Evolutionary conservation across 139 green algal species (phyloP).

Genomic region (Axilococcus clingmanii): DNA sequence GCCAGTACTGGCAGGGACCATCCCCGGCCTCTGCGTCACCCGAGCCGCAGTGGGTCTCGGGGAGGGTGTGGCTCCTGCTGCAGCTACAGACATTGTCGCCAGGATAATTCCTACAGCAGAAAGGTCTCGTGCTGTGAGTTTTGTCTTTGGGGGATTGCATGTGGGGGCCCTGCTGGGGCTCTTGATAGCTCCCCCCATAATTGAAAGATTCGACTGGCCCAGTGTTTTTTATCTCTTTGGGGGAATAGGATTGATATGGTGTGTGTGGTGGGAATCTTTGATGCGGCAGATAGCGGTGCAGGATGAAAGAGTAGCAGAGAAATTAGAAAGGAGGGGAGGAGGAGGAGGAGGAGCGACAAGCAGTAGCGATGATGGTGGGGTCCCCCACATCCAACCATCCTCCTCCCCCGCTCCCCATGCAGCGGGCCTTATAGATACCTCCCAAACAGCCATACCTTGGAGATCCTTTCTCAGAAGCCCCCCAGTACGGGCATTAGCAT

Average conservation of each 20-base stretch:
- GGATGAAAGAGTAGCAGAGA: slow-evolving; percentile 34
- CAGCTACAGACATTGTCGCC: slow-evolving; percentile 85
- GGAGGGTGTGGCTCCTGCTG: slow-evolving; percentile 81
- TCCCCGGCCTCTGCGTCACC: slow-evolving; percentile 63
- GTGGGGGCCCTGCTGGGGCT: slow-evolving; percentile 80
- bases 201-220: slow-evolving; percentile 71
- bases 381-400: background rate
- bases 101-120: slow-evolving; percentile 54
- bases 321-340: background rate
- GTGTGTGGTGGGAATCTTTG: slow-evolving; percentile 61
- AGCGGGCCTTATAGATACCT: background rate
- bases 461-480: slow-evolving; percentile 63
- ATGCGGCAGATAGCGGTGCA: slow-evolving; percentile 19
- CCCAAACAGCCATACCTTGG: slow-evolving; percentile 50
- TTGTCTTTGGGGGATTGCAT: slow-evolving; percentile 90
- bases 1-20: slow-evolving; percentile 46
- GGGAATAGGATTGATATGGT: slow-evolving; percentile 68
- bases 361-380: background rate
- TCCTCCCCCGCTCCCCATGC: background rate
- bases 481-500: slow-evolving; percentile 70
- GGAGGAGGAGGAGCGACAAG: background rate
- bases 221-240: slow-evolving; percentile 84
- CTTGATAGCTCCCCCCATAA: slow-evolving; percentile 59
- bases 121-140: slow-evolving; percentile 67
- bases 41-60: slow-evolving; percentile 79